phyloP scores from a whole-genome alignment of 176 grass and related monocot species.

The Raddia guianensis region DNA sequence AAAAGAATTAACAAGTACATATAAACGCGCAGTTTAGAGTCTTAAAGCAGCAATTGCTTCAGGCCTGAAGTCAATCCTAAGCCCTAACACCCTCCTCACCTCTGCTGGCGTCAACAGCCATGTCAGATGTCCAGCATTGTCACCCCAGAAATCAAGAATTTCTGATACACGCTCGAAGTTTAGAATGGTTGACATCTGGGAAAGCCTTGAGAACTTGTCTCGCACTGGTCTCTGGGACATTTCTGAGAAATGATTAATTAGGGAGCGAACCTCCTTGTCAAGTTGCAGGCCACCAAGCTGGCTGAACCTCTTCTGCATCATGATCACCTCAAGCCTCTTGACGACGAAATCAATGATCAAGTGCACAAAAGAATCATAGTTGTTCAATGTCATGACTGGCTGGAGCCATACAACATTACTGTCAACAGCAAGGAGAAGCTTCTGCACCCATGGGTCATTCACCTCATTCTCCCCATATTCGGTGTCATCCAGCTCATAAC shows the following conservation, averaged over 20 bases:
- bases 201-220: slow-evolving; percentile 90
- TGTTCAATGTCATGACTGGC: slow-evolving; percentile 79
- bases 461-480: slow-evolving; percentile 93
- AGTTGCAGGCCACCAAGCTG: slow-evolving; percentile 92
- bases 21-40: slow-evolving; percentile 53
- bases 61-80: slow-evolving; percentile 84
- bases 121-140: slow-evolving; percentile 92
- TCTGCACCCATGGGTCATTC: slow-evolving; percentile 92
- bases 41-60: slow-evolving; percentile 92
- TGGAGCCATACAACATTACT: slow-evolving; percentile 82
- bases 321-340: slow-evolving; percentile 95
- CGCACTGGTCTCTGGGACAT: slow-evolving; percentile 88
- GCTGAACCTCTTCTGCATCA: slow-evolving; percentile 98
- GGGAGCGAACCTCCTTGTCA: slow-evolving; percentile 79
- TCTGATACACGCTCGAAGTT: slow-evolving; percentile 92
- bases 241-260: slow-evolving; percentile 95
- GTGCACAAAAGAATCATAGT: slow-evolving; percentile 87
- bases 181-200: slow-evolving; percentile 89
- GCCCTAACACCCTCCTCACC: slow-evolving; percentile 82
- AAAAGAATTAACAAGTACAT: slow-evolving; percentile 30
- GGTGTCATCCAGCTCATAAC: slow-evolving; percentile 81
- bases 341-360: slow-evolving; percentile 88
- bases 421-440: slow-evolving; percentile 79
- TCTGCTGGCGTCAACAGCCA: slow-evolving; percentile 92
- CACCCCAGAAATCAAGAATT: slow-evolving; percentile 97